These are phyloP conservation scores for Selaginella tamariscina DNA, from an alignment of 75 land plant species.

Conservation along the genomic window DNA sequence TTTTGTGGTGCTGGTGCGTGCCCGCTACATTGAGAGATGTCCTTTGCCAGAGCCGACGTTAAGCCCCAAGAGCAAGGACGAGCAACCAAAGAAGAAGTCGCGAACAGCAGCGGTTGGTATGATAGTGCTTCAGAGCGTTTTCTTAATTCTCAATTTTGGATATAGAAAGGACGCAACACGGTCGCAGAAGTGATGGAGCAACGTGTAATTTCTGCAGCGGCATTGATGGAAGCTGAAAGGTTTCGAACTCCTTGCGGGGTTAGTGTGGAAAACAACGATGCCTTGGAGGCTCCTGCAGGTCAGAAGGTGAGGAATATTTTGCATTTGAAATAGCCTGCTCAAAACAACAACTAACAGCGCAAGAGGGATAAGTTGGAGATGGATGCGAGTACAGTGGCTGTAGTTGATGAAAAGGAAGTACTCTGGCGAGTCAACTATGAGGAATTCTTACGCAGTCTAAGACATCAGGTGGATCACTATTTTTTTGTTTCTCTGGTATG, in stretches of 20 bases:
- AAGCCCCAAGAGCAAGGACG: conserved; percentile 21
- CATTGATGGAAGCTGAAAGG: conserved; percentile 38
- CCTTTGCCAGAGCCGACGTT: conserved; percentile 65
- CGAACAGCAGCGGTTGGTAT: conserved; percentile 25
- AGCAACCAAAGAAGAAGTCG: conserved; percentile 31
- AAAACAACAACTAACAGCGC: too few relatives aligned
- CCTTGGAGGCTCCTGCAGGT: too few relatives aligned
- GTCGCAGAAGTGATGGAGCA: conserved; percentile 27
- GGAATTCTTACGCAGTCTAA: conserved; percentile 53
- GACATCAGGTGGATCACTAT: conserved; percentile 64
- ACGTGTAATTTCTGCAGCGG: conserved; percentile 36
- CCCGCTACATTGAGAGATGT: conserved; percentile 69
- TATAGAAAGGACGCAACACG: not conserved
- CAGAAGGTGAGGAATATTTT: too few relatives aligned
- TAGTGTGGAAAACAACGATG: too few relatives aligned
- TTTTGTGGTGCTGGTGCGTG: conserved; percentile 37
- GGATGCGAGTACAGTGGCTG: conserved; percentile 24
- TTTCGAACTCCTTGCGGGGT: conserved; percentile 39
- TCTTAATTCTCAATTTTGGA: not conserved
- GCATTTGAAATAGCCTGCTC: too few relatives aligned
- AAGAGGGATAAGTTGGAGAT: conserved; percentile 37
- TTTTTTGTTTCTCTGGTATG: too few relatives aligned
- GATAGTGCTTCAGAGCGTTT: not conserved
- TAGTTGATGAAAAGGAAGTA: conserved; percentile 36
- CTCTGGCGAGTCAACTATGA: conserved; percentile 79